A percentile compares a stretch with the other conserved stretches of the same genome.
These are phyloP conservation scores for Spergularia azorica DNA, from an alignment of 179 eudicot genomes.

Conservation along the genomic window DNA sequence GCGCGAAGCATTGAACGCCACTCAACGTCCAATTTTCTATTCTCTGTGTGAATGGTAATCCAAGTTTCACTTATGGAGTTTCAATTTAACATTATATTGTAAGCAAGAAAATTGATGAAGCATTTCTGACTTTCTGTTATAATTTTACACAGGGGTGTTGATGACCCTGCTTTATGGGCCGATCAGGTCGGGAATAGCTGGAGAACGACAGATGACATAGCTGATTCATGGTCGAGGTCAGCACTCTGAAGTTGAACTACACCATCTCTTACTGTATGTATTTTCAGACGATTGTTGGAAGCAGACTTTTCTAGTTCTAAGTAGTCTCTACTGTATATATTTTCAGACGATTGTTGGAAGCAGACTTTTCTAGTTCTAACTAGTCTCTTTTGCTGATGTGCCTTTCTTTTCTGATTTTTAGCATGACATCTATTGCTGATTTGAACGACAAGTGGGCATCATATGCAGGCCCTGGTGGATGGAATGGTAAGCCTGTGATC, in stretches of 20 bases:
- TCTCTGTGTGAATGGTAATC: slow-evolving; percentile 95
- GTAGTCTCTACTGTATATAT: neutral
- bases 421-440: slow-evolving; percentile 93
- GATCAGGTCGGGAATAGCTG: slow-evolving; percentile 85
- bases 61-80: neutral
- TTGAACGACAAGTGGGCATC: slow-evolving; percentile 96
- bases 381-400: slow-evolving; percentile 11
- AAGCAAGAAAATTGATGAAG: neutral
- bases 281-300: neutral
- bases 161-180: slow-evolving; percentile 96
- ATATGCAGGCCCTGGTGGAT: slow-evolving; percentile 98
- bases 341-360: neutral
- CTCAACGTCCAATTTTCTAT: slow-evolving; percentile 77
- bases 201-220: slow-evolving; percentile 95
- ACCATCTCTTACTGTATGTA: neutral
- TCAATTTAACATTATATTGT: neutral
- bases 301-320: slow-evolving; percentile 1
- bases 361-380: neutral
- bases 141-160: slow-evolving; percentile 71
- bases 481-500: slow-evolving; percentile 74
- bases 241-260: slow-evolving; percentile 22
- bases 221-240: slow-evolving; percentile 90
- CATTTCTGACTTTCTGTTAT: slow-evolving; percentile 15
- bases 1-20: slow-evolving; percentile 89
- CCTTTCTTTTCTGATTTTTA: slow-evolving; percentile 29